Percentiles rank a stretch among this genome's conserved stretches.
Conservation (phyloP, 2,329 filamentous ascomycete genomes). For the Aspergillus amoenus region DNA sequence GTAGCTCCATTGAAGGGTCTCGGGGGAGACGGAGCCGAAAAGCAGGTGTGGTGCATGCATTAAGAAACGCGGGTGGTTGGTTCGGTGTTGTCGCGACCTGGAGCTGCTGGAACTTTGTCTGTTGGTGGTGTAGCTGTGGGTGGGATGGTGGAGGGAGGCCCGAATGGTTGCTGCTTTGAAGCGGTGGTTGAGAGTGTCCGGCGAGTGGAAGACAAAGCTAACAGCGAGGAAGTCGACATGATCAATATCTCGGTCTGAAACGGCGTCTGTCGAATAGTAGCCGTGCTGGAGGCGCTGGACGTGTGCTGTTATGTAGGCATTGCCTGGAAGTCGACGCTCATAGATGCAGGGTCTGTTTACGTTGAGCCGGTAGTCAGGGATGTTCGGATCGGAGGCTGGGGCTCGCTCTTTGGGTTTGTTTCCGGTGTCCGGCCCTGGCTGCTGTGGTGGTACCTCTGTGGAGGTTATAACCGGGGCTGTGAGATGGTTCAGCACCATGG, state of each 20-base stretch:
- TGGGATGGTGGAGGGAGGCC: slow-evolving; percentile 28
- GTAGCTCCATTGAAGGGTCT: slow-evolving; percentile 51
- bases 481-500: slow-evolving; percentile 10
- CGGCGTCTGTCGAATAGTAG: slow-evolving; percentile 43
- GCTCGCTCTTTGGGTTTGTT: background rate
- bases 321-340: slow-evolving; percentile 48
- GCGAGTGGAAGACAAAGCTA: slow-evolving; percentile 52
- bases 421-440: background rate
- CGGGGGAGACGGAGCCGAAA: slow-evolving; percentile 48
- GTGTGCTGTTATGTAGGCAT: slow-evolving; percentile 51
- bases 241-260: slow-evolving; percentile 44
- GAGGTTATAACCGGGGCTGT: slow-evolving; percentile 4
- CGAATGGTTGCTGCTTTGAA: slow-evolving; percentile 50
- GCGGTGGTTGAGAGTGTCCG: slow-evolving; percentile 43
- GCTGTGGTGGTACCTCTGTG: background rate
- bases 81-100: slow-evolving; percentile 5
- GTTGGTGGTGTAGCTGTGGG: background rate
- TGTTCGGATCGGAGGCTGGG: slow-evolving; percentile 32
- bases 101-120: background rate
- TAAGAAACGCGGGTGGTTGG: slow-evolving; percentile 42
- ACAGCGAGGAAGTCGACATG: slow-evolving; percentile 51
- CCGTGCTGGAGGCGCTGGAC: slow-evolving; percentile 53
- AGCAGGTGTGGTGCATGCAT: slow-evolving; percentile 53
- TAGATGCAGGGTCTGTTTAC: slow-evolving; percentile 48
- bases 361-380: slow-evolving; percentile 36